phyloP scores from a whole-genome alignment of 1,284 basidiomycete species.

The Leccinum pachyderme region DNA sequence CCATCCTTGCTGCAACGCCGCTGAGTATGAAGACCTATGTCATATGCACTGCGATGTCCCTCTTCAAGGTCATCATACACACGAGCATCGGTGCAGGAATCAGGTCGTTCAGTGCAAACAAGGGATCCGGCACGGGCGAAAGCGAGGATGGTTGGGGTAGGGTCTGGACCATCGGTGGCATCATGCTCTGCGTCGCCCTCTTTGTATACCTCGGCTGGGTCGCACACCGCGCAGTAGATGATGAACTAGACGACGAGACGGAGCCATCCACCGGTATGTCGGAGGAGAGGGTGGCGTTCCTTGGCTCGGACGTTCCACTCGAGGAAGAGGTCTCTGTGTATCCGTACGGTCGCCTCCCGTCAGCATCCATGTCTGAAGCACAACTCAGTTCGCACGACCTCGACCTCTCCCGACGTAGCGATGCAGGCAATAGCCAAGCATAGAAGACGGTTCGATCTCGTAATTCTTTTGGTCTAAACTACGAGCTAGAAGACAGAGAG shows the following conservation, averaged over 20 bases:
- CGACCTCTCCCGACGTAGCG: conserved; percentile 17
- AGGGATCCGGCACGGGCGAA: conserved; percentile 40
- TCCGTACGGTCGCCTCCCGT: conserved; percentile 20
- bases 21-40: conserved; percentile 78
- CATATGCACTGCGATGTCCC: conserved; percentile 75
- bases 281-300: conserved; percentile 49
- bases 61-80: conserved; percentile 86
- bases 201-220: conserved; percentile 78
- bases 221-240: conserved; percentile 78
- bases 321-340: conserved; percentile 24
- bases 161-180: conserved; percentile 67
- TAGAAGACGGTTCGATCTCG: conserved; percentile 8
- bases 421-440: conserved; percentile 12
- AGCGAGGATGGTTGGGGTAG: conserved; percentile 46
- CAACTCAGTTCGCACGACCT: conserved; percentile 20
- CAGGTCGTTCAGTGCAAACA: conserved; percentile 66
- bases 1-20: conserved; percentile 83
- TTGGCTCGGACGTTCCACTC: conserved; percentile 18
- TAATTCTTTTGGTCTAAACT: neutral
- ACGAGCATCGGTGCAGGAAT: conserved; percentile 80
- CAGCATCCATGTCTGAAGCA: conserved; percentile 28
- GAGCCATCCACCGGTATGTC: conserved; percentile 37
- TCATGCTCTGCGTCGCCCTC: conserved; percentile 71
- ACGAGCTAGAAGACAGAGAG: conserved; percentile 5
- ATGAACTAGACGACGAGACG: conserved; percentile 62